Percentiles rank a stretch among this genome's conserved stretches.
phyloP scores from a whole-genome alignment of 768 basidiomycete species.

The Amylocystis lapponica region DNA sequence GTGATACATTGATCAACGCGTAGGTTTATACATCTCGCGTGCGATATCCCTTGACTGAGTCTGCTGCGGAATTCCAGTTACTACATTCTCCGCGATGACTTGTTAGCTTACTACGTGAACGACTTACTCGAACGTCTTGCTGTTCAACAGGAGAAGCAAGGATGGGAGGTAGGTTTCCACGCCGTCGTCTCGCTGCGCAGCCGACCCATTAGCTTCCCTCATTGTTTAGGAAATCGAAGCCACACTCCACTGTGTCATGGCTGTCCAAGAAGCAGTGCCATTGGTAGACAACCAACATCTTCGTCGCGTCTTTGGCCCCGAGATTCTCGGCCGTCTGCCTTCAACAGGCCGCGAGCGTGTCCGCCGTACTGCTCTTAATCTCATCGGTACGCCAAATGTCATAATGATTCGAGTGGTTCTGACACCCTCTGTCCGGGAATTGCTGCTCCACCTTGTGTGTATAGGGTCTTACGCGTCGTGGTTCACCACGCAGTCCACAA shows the following conservation, averaged over 20 bases:
- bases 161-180: constrained; percentile 81
- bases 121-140: constrained; percentile 54
- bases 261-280: constrained; percentile 82
- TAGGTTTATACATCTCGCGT: constrained; percentile 30
- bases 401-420: no score
- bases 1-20: constrained; percentile 87
- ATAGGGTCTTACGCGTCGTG: constrained; percentile 73
- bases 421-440: neutral
- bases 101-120: constrained; percentile 66
- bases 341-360: constrained; percentile 57
- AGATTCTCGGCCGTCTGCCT: constrained; percentile 66
- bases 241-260: constrained; percentile 78
- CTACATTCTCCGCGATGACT: constrained; percentile 80
- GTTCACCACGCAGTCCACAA: constrained; percentile 53
- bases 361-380: constrained; percentile 63
- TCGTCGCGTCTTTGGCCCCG: constrained; percentile 61
- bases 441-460: neutral
- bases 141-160: constrained; percentile 34
- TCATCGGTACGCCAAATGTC: constrained; percentile 53
- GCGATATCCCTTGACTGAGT: constrained; percentile 8
- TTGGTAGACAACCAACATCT: constrained; percentile 50
- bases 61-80: constrained; percentile 45
- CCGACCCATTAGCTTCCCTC: constrained; percentile 3
- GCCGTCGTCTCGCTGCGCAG: neutral
- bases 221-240: constrained; percentile 72